Conservation (phyloP, 176 grass and related monocot species). For the Saccharum officinarum region DNA sequence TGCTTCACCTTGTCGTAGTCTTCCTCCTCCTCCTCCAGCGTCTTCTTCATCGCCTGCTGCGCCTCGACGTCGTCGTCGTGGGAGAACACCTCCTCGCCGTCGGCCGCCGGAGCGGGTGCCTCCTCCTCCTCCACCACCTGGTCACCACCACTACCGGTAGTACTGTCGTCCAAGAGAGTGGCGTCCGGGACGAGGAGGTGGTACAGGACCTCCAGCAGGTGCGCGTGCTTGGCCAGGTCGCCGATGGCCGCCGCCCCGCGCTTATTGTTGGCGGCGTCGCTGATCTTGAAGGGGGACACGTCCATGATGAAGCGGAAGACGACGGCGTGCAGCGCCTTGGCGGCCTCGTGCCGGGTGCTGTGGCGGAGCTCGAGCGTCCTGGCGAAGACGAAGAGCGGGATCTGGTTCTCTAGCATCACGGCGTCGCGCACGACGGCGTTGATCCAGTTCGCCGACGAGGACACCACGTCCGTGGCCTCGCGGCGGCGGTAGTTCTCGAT, state of each 20-base stretch:
- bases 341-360: conserved; percentile 10
- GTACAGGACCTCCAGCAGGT: conserved; percentile 67
- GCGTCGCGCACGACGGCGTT: conserved; percentile 62
- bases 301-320: conserved; percentile 42
- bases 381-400: conserved; percentile 60
- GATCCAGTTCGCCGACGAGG: conserved; percentile 52
- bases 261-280: background rate
- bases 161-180: background rate
- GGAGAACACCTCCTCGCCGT: conserved; percentile 8
- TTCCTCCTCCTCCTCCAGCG: background rate
- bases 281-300: conserved; percentile 67
- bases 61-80: conserved; percentile 1
- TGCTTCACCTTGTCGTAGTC: conserved; percentile 45
- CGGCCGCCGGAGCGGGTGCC: background rate
- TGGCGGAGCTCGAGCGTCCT: conserved; percentile 45
- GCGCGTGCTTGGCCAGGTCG: conserved; percentile 38
- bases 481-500: conserved; percentile 45
- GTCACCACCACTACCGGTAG: background rate
- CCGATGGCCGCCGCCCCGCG: background rate
- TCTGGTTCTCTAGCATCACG: conserved; percentile 84
- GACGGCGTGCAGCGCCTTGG: background rate
- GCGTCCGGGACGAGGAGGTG: conserved; percentile 46
- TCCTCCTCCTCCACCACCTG: background rate
- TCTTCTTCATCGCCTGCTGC: conserved; percentile 2
- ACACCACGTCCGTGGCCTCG: conserved; percentile 40